Evolutionary conservation across 441 rosid genomes (phyloP), one percentile per base, ranked within the genome.

Genomic region (Adansonia rubrostipa): DNA sequence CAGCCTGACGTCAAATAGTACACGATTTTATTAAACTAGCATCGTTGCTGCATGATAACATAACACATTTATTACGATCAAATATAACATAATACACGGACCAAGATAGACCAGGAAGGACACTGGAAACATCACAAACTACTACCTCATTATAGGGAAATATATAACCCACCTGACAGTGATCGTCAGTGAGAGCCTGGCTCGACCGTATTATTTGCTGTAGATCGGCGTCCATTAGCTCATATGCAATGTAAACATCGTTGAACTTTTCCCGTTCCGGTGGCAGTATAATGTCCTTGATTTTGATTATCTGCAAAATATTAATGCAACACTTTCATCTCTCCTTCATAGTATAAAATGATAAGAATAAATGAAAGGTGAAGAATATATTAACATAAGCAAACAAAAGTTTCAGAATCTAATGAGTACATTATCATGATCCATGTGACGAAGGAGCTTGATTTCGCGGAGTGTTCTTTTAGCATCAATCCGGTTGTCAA

Each of bases 211-310:
- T 87, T 73, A 91, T 89, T 78, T 88, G 91, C 17, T 89, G 87
- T 33, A 91, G 85, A 82, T 91, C 93, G 11, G 95, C 89, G 78
- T 89, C 95, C 95, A 91, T 85, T 75, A 91, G 79, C 45, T 91
- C 93, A 74, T 80, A 89, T 3, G 87, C 95, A 9, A 88, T 88
- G 68, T 91, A 91, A 22, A 91, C 93, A 77, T 91, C 95, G 66
- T 89, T 88, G 83, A 91, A 91, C 72, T 67, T 86, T 15, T 88
- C 88, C 67, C 74, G 88, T 81, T 79, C 88, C 42, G 91, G 90
- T 61, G 92, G 93, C 40, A 71, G 79, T 28, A 89, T 87, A 73
- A 91, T 86, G 84, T 91, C 93, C 84, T 89, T 91, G 81, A 91
- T 85, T 77, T 88, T 90, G 82, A 91, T 80, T 48, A 91, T 67